Evolutionary conservation across 108 stramenopile genomes (phyloP).

Genomic region (Aurantiochytrium sp.): DNA sequence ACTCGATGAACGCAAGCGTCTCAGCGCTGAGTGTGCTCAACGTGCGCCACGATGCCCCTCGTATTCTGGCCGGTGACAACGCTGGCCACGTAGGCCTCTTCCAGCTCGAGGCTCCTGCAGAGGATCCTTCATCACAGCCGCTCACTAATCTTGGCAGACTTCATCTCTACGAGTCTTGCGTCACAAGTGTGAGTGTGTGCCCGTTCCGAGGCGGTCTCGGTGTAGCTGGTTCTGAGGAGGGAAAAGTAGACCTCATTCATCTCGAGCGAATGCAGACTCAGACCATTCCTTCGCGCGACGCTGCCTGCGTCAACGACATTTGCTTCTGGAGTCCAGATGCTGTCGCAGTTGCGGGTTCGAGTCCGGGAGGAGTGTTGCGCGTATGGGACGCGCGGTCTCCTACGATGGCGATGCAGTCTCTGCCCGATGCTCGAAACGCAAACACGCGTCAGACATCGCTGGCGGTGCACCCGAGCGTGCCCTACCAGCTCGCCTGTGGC

Average conservation of each 20-base stretch:
- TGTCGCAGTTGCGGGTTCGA: neutral
- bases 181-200: neutral
- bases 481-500: neutral
- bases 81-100: neutral
- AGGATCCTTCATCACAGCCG: neutral
- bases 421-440: neutral
- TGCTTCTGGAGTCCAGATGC: neutral
- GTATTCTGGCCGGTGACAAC: neutral
- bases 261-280: neutral
- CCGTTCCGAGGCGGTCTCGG: neutral
- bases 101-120: neutral
- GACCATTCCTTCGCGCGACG: neutral
- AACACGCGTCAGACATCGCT: neutral
- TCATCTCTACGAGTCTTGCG: neutral
- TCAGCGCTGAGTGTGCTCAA: neutral
- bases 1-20: neutral
- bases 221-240: neutral
- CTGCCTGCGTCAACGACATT: neutral
- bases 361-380: neutral
- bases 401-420: neutral
- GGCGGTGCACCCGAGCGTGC: constrained; percentile 1
- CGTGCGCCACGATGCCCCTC: neutral
- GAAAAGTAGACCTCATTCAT: neutral
- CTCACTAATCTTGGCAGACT: neutral
- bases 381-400: neutral